A percentile compares a stretch with the other conserved stretches of the same genome.
Evolutionary conservation across 116 monocot genomes (phyloP).

Genomic region (Zostera marina): DNA sequence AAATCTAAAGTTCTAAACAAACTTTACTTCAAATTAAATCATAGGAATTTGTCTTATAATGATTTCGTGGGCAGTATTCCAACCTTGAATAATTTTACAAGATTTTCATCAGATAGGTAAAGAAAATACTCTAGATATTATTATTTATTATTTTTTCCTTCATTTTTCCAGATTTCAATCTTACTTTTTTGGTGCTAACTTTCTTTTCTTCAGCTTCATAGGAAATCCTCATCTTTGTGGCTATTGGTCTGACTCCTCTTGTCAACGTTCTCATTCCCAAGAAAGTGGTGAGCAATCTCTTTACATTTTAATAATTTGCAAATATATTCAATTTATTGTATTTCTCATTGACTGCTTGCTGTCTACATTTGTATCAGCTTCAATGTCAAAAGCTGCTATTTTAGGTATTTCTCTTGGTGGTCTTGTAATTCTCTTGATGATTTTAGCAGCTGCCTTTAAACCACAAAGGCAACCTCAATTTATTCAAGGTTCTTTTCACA

Average conservation of each 20-base stretch:
- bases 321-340: background rate
- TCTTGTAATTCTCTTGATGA: slow-evolving; percentile 60
- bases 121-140: background rate
- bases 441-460: slow-evolving; percentile 51
- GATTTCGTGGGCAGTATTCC: slow-evolving; percentile 57
- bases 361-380: slow-evolving; percentile 18
- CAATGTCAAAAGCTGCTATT: slow-evolving; percentile 70
- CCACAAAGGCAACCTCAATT: slow-evolving; percentile 45
- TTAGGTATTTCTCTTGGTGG: slow-evolving; percentile 68
- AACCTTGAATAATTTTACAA: slow-evolving; percentile 59
- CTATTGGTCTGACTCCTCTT: slow-evolving; percentile 51
- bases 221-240: slow-evolving; percentile 93
- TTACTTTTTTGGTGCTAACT: background rate
- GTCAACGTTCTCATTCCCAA: slow-evolving; percentile 22
- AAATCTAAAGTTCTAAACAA: background rate
- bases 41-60: slow-evolving; percentile 84
- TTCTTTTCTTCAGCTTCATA: slow-evolving; percentile 34
- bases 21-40: background rate
- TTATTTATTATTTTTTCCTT: background rate
- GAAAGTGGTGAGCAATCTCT: slow-evolving; percentile 22
- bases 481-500: slow-evolving; percentile 26
- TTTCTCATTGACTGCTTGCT: slow-evolving; percentile 1
- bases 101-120: slow-evolving; percentile 76
- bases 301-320: too few relatives aligned
- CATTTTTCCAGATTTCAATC: background rate